A percentile compares a stretch with the other conserved stretches of the same genome.
Evolutionary conservation across 2,329 filamentous ascomycete species (phyloP).

Genomic region (Penicillium sp.): DNA sequence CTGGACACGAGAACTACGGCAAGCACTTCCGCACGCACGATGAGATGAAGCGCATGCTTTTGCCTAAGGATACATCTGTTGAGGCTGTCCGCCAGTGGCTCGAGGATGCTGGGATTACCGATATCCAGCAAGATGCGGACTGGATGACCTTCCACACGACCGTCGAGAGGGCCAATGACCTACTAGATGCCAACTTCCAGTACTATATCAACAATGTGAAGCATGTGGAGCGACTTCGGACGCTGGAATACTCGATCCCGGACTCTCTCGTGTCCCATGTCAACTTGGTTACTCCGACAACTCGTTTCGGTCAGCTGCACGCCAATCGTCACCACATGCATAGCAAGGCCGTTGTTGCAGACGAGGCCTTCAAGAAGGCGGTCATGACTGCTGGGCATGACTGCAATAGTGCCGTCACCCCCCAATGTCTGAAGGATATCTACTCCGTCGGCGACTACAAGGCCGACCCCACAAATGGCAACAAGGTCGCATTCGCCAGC

Average conservation of each 20-base stretch:
- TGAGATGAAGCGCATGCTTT: conserved; percentile 48
- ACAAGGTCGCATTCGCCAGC: conserved; percentile 44
- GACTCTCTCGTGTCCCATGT: conserved; percentile 31
- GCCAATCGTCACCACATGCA: conserved; percentile 26
- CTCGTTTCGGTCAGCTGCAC: conserved; percentile 37
- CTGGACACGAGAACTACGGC: conserved; percentile 46
- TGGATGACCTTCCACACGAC: conserved; percentile 38
- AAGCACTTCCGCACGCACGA: conserved; percentile 45
- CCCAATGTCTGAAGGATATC: conserved; percentile 44
- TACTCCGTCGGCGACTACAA: conserved; percentile 45
- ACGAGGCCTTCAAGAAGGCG: conserved; percentile 19
- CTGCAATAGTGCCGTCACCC: conserved; percentile 45
- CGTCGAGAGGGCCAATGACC: conserved; percentile 33
- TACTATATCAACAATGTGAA: conserved; percentile 32
- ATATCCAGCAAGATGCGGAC: conserved; percentile 35
- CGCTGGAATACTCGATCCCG: conserved; percentile 41
- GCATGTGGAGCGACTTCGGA: conserved; percentile 33
- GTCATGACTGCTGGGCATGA: conserved; percentile 20
- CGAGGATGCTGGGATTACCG: conserved; percentile 33
- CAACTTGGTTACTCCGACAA: conserved; percentile 42
- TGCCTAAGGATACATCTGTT: conserved; percentile 40
- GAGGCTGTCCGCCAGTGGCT: conserved; percentile 47
- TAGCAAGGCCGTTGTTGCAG: conserved; percentile 17
- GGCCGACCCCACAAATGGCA: conserved; percentile 33
- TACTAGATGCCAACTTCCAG: conserved; percentile 39